Percentiles rank a stretch among this genome's conserved stretches.
These are phyloP conservation scores for Penicillium glabrum DNA, from an alignment of 2,329 filamentous ascomycete genomes.

Conservation along the genomic window DNA sequence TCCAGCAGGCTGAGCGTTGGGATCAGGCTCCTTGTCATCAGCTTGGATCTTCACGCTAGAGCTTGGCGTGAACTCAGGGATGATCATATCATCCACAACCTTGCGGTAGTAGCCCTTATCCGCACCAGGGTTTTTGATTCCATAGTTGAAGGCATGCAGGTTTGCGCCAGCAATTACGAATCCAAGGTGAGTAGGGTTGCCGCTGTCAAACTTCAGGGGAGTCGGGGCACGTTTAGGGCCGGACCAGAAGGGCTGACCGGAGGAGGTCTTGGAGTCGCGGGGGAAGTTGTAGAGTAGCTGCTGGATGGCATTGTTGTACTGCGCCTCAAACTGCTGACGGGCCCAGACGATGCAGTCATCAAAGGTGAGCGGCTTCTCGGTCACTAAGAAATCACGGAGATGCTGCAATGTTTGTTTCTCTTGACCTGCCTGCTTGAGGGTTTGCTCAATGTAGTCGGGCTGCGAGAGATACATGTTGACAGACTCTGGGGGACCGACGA, in stretches of 20 bases:
- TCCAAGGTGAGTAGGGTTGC: slow-evolving; percentile 80
- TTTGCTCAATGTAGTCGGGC: slow-evolving; percentile 82
- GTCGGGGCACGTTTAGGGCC: slow-evolving; percentile 96
- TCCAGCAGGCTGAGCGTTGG: slow-evolving; percentile 64
- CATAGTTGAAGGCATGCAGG: slow-evolving; percentile 96
- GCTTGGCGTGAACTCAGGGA: slow-evolving; percentile 91
- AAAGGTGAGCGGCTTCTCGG: slow-evolving; percentile 85
- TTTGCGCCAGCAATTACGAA: slow-evolving; percentile 89
- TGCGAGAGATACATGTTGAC: slow-evolving; percentile 93
- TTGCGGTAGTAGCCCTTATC: slow-evolving; percentile 72
- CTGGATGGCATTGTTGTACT: slow-evolving; percentile 95
- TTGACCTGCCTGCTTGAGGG: slow-evolving; percentile 88
- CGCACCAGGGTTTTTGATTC: slow-evolving; percentile 79
- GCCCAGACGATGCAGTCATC: slow-evolving; percentile 98
- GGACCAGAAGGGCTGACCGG: slow-evolving; percentile 93
- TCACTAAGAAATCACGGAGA: slow-evolving; percentile 84
- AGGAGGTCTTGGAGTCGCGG: slow-evolving; percentile 85
- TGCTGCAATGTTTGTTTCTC: slow-evolving; percentile 92
- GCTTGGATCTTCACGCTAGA: slow-evolving; percentile 94
- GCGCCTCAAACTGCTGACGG: slow-evolving; percentile 87
- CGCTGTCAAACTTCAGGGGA: slow-evolving; percentile 80
- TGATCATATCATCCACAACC: slow-evolving; percentile 87
- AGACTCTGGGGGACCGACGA: slow-evolving; percentile 89
- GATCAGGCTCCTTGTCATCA: slow-evolving; percentile 91
- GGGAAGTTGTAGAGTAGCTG: slow-evolving; percentile 97